phyloP scores from a whole-genome alignment of 306 rosid species.

The Gastrolobium bilobum region DNA sequence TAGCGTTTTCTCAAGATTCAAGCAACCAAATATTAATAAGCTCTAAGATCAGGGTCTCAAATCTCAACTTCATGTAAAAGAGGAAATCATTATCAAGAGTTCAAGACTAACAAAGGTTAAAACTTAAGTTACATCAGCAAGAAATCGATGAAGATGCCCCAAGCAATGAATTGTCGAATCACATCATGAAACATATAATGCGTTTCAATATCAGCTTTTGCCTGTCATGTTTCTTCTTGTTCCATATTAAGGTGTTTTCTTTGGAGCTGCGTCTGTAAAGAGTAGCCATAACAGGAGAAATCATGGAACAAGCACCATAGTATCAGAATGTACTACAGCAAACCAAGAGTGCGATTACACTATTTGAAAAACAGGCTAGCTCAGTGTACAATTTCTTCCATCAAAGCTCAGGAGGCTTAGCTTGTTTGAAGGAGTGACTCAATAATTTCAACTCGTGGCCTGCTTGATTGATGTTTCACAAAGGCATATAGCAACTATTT shows the following conservation, averaged over 20 bases:
- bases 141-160: background rate
- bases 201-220: conserved; percentile 28
- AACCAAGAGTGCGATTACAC: conserved; percentile 70
- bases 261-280: conserved; percentile 68
- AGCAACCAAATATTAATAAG: conserved; percentile 17
- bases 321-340: conserved; percentile 31
- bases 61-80: background rate
- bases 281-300: conserved; percentile 36
- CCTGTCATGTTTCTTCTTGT: conserved; percentile 72
- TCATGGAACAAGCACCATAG: conserved; percentile 15
- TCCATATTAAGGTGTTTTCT: conserved; percentile 78
- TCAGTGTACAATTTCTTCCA: conserved; percentile 64
- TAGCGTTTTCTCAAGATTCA: background rate
- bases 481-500: conserved; percentile 71
- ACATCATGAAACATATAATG: background rate
- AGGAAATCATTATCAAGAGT: background rate
- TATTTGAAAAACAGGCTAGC: conserved; percentile 64
- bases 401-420: conserved; percentile 65
- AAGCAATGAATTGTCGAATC: background rate
- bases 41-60: background rate
- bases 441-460: conserved; percentile 65
- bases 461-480: conserved; percentile 74
- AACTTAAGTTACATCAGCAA: background rate
- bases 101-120: background rate
- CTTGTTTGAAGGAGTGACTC: conserved; percentile 69